Percentiles rank a stretch among this genome's conserved stretches.
Conservation (phyloP, 768 basidiomycete genomes). For the Infundibulicybe gibba region DNA sequence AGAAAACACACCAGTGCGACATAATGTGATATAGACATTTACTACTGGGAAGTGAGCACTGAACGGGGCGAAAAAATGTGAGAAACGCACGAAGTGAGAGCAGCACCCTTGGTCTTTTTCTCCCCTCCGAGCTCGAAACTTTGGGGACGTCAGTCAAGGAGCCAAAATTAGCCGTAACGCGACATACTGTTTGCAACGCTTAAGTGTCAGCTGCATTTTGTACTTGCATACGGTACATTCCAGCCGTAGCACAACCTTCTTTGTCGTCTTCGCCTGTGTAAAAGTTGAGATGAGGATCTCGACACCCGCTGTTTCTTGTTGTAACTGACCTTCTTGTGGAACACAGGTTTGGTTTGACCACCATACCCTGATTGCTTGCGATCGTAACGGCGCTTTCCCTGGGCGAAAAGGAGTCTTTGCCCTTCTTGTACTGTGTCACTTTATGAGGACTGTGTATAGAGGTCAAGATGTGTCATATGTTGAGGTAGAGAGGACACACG, state of each 20-base stretch:
- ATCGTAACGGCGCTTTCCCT: constrained; percentile 99
- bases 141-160: constrained; percentile 1
- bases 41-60: constrained; percentile 9
- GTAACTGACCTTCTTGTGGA: constrained; percentile 94
- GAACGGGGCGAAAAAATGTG: neutral
- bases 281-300: neutral
- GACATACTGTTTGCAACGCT: constrained; percentile 99
- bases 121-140: constrained; percentile 99
- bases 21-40: constrained; percentile 16
- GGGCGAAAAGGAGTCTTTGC: constrained; percentile 97
- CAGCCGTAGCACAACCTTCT: constrained; percentile 97
- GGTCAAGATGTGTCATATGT: neutral
- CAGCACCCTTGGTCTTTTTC: constrained; percentile 99
- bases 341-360: constrained; percentile 99
- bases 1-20: constrained; percentile 8
- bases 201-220: constrained; percentile 94
- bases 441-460: constrained; percentile 78
- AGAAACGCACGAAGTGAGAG: constrained; percentile 78
- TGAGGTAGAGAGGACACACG: constrained; percentile 48
- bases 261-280: constrained; percentile 91
- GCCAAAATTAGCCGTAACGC: neutral
- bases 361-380: constrained; percentile 98
- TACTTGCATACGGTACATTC: constrained; percentile 99
- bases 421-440: constrained; percentile 99
- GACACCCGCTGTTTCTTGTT: neutral